phyloP scores from a whole-genome alignment of 768 basidiomycete genomes.

The Gelatoporia subvermispora region DNA sequence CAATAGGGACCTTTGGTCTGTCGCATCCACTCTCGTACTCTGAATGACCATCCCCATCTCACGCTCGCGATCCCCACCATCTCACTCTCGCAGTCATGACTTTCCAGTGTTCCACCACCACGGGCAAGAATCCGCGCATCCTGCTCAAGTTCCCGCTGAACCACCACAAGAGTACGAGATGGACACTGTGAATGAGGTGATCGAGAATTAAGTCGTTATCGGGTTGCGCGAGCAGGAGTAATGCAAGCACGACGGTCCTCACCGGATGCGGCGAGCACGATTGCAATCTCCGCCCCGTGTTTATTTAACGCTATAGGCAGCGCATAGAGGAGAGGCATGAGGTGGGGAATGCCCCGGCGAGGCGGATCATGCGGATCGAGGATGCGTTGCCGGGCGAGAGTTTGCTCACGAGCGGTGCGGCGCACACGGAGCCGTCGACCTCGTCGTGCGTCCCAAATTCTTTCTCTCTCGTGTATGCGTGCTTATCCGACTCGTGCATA shows the following conservation, averaged over 20 bases:
- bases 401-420: constrained; percentile 73
- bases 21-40: background rate
- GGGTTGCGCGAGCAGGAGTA: constrained; percentile 74
- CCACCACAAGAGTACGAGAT: constrained; percentile 71
- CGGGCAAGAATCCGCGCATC: constrained; percentile 51
- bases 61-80: background rate
- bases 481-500: constrained; percentile 23
- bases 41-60: background rate
- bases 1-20: constrained; percentile 45
- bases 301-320: constrained; percentile 61
- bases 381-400: constrained; percentile 65
- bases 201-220: constrained; percentile 82
- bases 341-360: constrained; percentile 61
- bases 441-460: constrained; percentile 51
- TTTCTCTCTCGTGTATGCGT: background rate
- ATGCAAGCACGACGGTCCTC: constrained; percentile 69
- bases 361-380: constrained; percentile 72
- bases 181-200: constrained; percentile 79
- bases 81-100: background rate
- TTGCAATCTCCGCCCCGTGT: constrained; percentile 64
- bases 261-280: constrained; percentile 81
- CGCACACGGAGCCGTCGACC: constrained; percentile 56
- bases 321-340: constrained; percentile 67
- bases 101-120: constrained; percentile 58
- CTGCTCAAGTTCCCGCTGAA: constrained; percentile 63